Percentiles rank a stretch among this genome's conserved stretches.
Evolutionary conservation across 768 basidiomycete genomes (phyloP).

Genomic region (Mycena capillaripes): DNA sequence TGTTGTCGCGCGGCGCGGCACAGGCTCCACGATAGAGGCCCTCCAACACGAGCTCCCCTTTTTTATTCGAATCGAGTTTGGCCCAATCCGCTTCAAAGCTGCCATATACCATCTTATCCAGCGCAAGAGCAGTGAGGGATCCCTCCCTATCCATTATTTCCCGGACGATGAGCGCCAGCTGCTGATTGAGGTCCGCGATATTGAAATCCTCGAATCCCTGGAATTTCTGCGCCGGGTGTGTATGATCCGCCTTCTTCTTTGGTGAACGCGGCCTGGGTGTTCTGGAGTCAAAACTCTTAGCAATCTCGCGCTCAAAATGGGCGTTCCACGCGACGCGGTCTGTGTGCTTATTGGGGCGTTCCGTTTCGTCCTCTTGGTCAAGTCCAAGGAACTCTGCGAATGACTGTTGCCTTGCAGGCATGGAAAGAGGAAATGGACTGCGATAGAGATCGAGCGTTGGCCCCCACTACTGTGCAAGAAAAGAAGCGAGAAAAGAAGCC

Average conservation of each 20-base stretch:
- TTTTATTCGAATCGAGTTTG: not conserved
- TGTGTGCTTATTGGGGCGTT: conserved; percentile 15
- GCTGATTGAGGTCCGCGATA: not conserved
- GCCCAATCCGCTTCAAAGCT: conserved; percentile 5
- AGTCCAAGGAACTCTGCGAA: too few relatives aligned
- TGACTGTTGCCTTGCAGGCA: too few relatives aligned
- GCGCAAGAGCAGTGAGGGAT: not conserved
- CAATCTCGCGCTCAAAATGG: conserved; percentile 12
- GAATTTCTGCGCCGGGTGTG: not conserved
- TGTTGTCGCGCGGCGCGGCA: conserved; percentile 10
- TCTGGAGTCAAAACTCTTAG: not conserved
- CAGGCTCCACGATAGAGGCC: conserved; percentile 25
- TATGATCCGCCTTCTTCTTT: not conserved
- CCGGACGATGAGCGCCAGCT: not conserved
- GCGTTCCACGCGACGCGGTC: conserved; percentile 12
- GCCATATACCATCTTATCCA: not conserved
- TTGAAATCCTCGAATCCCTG: not conserved
- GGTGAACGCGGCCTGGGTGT: not conserved
- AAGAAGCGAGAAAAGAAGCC: not conserved
- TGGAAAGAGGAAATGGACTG: too few relatives aligned
- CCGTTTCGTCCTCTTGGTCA: not conserved
- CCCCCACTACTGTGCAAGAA: not conserved
- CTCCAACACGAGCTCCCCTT: conserved; percentile 6
- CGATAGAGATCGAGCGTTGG: too few relatives aligned
- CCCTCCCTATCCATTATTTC: not conserved